Evolutionary conservation across 441 rosid genomes (phyloP), one percentile per base, ranked within the genome.

Genomic region (Caryocar brasiliense): DNA sequence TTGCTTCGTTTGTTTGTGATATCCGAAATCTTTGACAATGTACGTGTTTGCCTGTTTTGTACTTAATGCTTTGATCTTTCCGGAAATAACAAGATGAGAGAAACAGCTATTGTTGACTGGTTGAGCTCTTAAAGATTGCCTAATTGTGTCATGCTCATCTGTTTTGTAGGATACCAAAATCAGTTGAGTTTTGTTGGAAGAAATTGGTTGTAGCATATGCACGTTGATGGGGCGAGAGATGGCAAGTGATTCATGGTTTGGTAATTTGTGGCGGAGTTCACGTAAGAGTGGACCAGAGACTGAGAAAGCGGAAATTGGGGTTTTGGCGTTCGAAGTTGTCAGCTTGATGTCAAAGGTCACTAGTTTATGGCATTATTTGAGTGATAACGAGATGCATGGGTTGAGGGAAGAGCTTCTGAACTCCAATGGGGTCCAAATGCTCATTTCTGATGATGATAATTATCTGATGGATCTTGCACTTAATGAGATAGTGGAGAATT

Each of bases 311-410:
- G 63, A 21, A 6, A 61, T 78, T 29, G 87, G 83, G 32, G 72
- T 78, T 30, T 56, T 83, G 64, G 79, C 85, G 24, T 80, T 64
- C 59, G 87, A 80, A 59, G 79, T 78, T 36, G 69, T 75, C 6
- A 42, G 72, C 38, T 68, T 80, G 70, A 76, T 80, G 87, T 76
- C 72, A 14, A 72, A 71, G 63, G 61, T 80, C 25, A 66, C 64
- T 40, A 66, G 51, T 56, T 55, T 83, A 25, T 83, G 92, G 87
- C 72, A 67, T 47, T 70, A 36, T 32, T 65, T 74, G 62, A 65
- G 67, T 34, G 81, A 80, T 1, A 47, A 55, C 23, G 83, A 78
- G 72, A 56, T 76, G 1, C 2, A 2, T 5, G 54, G 69, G 58
- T 58, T 74, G 59, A 70, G 65, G 46, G 77, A 74, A 49, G 85